Conservation (phyloP, 495 filamentous ascomycete genomes). For the Lasiosphaeris hirsuta region DNA sequence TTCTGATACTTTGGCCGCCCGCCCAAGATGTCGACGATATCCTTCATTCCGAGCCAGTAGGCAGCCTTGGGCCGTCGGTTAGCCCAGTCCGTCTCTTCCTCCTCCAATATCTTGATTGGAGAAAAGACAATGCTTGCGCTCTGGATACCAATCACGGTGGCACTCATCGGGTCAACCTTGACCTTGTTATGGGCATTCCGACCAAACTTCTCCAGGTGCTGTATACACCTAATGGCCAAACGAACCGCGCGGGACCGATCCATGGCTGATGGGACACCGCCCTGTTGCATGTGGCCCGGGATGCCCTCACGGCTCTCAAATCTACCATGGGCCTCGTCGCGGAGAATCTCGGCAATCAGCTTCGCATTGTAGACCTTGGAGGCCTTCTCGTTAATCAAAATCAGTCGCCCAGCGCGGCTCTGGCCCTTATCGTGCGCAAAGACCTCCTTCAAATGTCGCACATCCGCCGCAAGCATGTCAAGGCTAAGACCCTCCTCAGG, state of each 20-base stretch:
- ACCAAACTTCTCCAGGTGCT: slow-evolving; percentile 78
- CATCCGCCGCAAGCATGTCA: slow-evolving; percentile 87
- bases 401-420: slow-evolving; percentile 86
- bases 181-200: slow-evolving; percentile 65
- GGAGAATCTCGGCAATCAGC: slow-evolving; percentile 92
- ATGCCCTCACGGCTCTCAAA: slow-evolving; percentile 94
- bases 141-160: slow-evolving; percentile 85
- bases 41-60: slow-evolving; percentile 80
- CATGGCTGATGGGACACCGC: slow-evolving; percentile 90
- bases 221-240: slow-evolving; percentile 85
- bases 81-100: slow-evolving; percentile 88
- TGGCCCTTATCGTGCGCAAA: slow-evolving; percentile 87
- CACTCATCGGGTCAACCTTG: slow-evolving; percentile 63
- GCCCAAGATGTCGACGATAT: slow-evolving; percentile 78
- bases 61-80: slow-evolving; percentile 79
- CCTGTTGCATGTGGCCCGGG: slow-evolving; percentile 96
- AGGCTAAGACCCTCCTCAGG: slow-evolving; percentile 95
- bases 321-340: slow-evolving; percentile 83
- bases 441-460: slow-evolving; percentile 80
- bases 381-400: slow-evolving; percentile 90
- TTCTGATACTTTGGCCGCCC: slow-evolving; percentile 56
- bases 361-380: slow-evolving; percentile 87
- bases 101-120: slow-evolving; percentile 70
- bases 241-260: slow-evolving; percentile 90
- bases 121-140: slow-evolving; percentile 86